A percentile compares a stretch with the other conserved stretches of the same genome.
phyloP scores from a whole-genome alignment of 352 stramenopile genomes.

The Phytophthora pinifolia region DNA sequence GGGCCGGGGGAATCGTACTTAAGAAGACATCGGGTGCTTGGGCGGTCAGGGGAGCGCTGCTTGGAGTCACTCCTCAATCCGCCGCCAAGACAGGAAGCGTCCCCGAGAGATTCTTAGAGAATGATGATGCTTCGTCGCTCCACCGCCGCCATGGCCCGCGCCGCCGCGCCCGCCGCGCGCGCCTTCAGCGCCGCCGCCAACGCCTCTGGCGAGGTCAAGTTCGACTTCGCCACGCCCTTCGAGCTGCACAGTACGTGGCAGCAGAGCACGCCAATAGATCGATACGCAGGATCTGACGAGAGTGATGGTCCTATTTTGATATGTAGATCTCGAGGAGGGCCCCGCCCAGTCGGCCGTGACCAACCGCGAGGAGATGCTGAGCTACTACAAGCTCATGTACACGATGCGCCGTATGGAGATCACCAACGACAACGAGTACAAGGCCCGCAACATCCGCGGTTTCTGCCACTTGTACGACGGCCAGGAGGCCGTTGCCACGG shows the following conservation, averaged over 20 bases:
- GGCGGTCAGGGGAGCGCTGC: slow-evolving; percentile 13
- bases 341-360: slow-evolving; percentile 64
- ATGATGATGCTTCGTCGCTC: slow-evolving; percentile 74
- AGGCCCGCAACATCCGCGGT: slow-evolving; percentile 96
- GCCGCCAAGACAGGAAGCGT: slow-evolving; percentile 41
- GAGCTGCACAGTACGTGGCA: slow-evolving; percentile 73
- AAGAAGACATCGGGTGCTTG: neutral
- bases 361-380: slow-evolving; percentile 96
- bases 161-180: slow-evolving; percentile 34
- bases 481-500: slow-evolving; percentile 98
- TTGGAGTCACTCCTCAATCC: slow-evolving; percentile 35
- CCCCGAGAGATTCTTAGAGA: neutral
- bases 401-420: slow-evolving; percentile 99
- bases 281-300: neutral
- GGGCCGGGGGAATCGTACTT: slow-evolving; percentile 24
- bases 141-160: slow-evolving; percentile 40
- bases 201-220: slow-evolving; percentile 61
- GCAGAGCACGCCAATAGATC: neutral
- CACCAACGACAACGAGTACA: slow-evolving; percentile 99
- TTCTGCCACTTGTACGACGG: slow-evolving; percentile 99
- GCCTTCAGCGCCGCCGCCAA: slow-evolving; percentile 63
- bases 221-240: slow-evolving; percentile 69
- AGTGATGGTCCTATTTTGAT: slow-evolving; percentile 14
- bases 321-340: slow-evolving; percentile 67
- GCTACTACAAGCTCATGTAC: slow-evolving; percentile 99